These are phyloP conservation scores for Fraxinus quadrangulata DNA, from an alignment of 257 asterid species.

Conservation along the genomic window DNA sequence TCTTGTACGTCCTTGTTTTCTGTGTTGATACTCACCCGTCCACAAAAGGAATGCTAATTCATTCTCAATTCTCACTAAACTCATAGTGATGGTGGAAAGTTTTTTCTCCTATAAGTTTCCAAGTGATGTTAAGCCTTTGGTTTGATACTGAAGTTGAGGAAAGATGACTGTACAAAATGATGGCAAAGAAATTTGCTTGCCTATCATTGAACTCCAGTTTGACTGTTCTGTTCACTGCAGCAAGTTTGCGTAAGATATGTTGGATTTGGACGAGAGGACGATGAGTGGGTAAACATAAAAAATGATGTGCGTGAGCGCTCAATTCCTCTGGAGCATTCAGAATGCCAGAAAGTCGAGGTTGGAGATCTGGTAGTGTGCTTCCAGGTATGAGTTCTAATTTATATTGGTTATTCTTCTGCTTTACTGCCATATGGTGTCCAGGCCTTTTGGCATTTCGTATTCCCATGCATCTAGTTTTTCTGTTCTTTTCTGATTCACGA, in stretches of 20 bases:
- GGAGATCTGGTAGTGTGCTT: conserved; percentile 86
- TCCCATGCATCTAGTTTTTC: not conserved
- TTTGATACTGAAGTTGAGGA: not conserved
- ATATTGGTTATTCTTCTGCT: not conserved
- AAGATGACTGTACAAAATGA: not conserved
- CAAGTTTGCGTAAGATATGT: conserved; percentile 75
- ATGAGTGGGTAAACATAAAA: conserved; percentile 77
- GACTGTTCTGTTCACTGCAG: conserved; percentile 45
- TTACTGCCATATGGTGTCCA: not conserved
- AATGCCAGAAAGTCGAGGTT: conserved; percentile 65
- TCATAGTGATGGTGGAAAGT: not conserved
- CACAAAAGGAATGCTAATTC: not conserved
- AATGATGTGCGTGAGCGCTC: conserved; percentile 73
- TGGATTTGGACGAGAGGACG: conserved; percentile 80
- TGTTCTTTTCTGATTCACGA: conserved; percentile 5
- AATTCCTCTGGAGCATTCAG: conserved; percentile 68
- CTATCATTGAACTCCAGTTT: conserved; percentile 23
- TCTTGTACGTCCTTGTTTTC: conserved; percentile 9
- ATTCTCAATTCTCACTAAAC: not conserved
- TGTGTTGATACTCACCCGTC: not conserved
- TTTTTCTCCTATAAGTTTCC: not conserved
- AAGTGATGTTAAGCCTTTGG: not conserved
- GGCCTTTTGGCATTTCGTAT: not conserved
- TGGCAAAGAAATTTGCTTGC: not conserved
- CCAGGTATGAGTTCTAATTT: conserved; percentile 55